phyloP scores from a whole-genome alignment of 2,329 filamentous ascomycete species.

The Elsinoe fawcettii region DNA sequence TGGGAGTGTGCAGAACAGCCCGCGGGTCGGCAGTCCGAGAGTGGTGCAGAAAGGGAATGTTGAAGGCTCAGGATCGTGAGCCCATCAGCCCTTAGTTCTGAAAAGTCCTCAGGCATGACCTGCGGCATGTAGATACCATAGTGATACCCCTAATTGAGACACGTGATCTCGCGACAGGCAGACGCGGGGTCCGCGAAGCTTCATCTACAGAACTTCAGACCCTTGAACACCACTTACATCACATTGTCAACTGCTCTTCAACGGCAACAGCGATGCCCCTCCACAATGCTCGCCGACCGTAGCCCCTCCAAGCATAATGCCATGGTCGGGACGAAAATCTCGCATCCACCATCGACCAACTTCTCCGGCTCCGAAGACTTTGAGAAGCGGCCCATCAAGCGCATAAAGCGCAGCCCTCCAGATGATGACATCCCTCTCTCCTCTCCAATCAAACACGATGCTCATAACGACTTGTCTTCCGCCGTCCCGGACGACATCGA shows the following conservation, averaged over 20 bases:
- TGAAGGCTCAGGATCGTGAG: background rate
- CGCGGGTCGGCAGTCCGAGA: conserved; percentile 16
- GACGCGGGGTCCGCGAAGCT: conserved; percentile 6
- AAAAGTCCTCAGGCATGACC: background rate
- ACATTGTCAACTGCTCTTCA: background rate
- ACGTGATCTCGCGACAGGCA: conserved; percentile 10
- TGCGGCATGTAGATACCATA: background rate
- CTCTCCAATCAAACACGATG: conserved; percentile 18
- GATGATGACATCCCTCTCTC: conserved; percentile 15
- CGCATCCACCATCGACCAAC: conserved; percentile 39
- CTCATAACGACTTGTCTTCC: too few relatives aligned
- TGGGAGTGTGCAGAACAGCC: conserved; percentile 17
- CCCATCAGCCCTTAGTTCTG: background rate
- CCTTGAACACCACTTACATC: background rate
- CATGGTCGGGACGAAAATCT: conserved; percentile 39
- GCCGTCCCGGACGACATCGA: background rate
- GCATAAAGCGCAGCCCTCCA: conserved; percentile 29
- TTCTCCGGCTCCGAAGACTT: conserved; percentile 33
- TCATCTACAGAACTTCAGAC: background rate
- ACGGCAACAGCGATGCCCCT: background rate
- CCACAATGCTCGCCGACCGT: conserved; percentile 31
- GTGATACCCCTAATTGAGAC: conserved; percentile 9
- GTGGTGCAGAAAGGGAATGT: background rate
- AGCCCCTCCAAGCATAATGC: conserved; percentile 40
- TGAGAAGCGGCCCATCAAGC: conserved; percentile 34